phyloP scores from a whole-genome alignment of 2,329 filamentous ascomycete genomes.

The Sporothrix pallida region DNA sequence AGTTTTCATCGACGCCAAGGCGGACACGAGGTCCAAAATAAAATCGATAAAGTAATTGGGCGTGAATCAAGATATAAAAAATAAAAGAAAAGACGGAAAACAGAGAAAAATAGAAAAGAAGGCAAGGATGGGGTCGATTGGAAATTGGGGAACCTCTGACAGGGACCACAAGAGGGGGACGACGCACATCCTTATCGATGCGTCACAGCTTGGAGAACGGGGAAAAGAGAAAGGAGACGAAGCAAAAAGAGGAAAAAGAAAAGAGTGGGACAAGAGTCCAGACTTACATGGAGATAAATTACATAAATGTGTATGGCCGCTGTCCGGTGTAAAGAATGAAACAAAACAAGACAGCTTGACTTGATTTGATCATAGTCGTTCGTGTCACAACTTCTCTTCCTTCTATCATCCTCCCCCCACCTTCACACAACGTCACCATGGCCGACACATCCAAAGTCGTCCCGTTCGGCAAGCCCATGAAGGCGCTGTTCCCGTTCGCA shows the following conservation, averaged over 20 bases:
- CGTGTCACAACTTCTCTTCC: not conserved
- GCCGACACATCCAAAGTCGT: not conserved
- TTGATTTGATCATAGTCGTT: no score
- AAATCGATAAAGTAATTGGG: not conserved
- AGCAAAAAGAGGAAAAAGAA: not conserved
- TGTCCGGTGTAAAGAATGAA: no score
- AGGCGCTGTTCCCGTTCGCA: conserved; percentile 45
- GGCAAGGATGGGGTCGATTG: not conserved
- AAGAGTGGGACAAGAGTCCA: not conserved
- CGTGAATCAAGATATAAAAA: not conserved
- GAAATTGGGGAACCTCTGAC: not conserved
- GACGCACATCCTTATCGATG: not conserved
- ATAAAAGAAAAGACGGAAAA: not conserved
- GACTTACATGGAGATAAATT: no score
- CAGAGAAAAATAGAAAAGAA: no score
- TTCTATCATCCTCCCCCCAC: not conserved
- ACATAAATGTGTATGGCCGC: no score
- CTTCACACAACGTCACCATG: not conserved
- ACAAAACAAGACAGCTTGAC: no score
- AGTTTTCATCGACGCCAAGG: conserved; percentile 3
- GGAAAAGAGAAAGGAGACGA: not conserved
- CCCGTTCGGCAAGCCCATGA: conserved; percentile 41
- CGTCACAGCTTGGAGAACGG: conserved; percentile 1
- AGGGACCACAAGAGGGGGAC: no score
- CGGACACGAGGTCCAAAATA: not conserved